Evolutionary conservation across 768 basidiomycete species (phyloP).

Genomic region (Flagelloscypha sp.): DNA sequence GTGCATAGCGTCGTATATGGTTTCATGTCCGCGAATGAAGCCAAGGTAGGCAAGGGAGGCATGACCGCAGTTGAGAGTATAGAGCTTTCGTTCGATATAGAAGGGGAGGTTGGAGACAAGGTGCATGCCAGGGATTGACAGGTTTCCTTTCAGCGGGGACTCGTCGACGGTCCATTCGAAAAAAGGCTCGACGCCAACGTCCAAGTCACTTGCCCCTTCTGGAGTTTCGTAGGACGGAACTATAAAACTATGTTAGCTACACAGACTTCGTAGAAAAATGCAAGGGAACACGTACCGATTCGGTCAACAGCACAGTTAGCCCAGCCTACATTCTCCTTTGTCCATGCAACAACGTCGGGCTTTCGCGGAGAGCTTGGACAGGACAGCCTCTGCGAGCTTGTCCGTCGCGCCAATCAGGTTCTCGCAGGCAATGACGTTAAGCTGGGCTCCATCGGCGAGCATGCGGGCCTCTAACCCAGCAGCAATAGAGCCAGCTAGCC

Average conservation of each 20-base stretch:
- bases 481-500: too few relatives aligned
- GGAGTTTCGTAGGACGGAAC: conserved; percentile 14
- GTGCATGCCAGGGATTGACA: conserved; percentile 21
- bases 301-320: conserved; percentile 35
- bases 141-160: conserved; percentile 17
- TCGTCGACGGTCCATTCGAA: conserved; percentile 32
- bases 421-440: conserved; percentile 34
- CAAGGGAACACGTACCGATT: conserved; percentile 23
- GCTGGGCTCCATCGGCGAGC: too few relatives aligned
- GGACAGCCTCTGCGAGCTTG: conserved; percentile 20
- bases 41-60: conserved; percentile 32
- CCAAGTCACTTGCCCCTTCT: conserved; percentile 17
- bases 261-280: too few relatives aligned
- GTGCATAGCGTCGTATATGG: conserved; percentile 23
- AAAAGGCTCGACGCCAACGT: conserved; percentile 33
- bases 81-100: conserved; percentile 35
- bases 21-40: conserved; percentile 19
- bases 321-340: conserved; percentile 25
- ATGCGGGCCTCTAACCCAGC: too few relatives aligned
- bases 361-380: conserved; percentile 15
- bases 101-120: conserved; percentile 23
- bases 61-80: conserved; percentile 34
- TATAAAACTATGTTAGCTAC: too few relatives aligned
- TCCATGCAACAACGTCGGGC: conserved; percentile 19
- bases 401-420: conserved; percentile 29